These are phyloP conservation scores for Xylaria sp. DNA, from an alignment of 2,329 filamentous ascomycete species.

Conservation along the genomic window DNA sequence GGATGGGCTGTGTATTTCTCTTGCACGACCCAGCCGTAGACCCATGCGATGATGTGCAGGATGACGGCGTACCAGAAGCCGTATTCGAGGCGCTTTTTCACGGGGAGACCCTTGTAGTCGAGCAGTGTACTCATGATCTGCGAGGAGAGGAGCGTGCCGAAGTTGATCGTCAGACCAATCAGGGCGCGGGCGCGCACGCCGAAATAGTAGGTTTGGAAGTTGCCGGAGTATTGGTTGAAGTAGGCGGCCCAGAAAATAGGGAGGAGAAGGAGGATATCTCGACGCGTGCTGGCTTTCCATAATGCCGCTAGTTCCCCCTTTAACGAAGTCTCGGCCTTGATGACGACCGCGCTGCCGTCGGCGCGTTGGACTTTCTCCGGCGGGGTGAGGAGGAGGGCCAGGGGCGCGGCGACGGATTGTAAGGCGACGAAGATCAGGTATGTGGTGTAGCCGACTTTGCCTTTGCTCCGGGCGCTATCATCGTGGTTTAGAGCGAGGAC, in stretches of 20 bases:
- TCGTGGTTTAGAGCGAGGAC: conserved; percentile 62
- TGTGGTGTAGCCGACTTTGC: conserved; percentile 63
- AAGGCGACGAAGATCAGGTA: conserved; percentile 67
- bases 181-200: conserved; percentile 63
- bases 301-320: conserved; percentile 55
- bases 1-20: conserved; percentile 48
- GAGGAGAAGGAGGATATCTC: conserved; percentile 64
- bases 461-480: conserved; percentile 40
- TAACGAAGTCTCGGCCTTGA: conserved; percentile 57
- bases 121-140: conserved; percentile 43
- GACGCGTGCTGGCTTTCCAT: conserved; percentile 59
- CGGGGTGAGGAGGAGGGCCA: conserved; percentile 55
- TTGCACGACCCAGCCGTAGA: conserved; percentile 49
- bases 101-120: conserved; percentile 19
- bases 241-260: conserved; percentile 66
- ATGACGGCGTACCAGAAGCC: conserved; percentile 43
- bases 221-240: conserved; percentile 42
- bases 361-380: conserved; percentile 60
- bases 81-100: conserved; percentile 39
- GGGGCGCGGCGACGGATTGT: conserved; percentile 59
- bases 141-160: conserved; percentile 59
- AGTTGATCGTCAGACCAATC: conserved; percentile 63
- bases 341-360: conserved; percentile 58
- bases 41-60: conserved; percentile 44
- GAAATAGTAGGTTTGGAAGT: conserved; percentile 60